Evolutionary conservation across 2,329 filamentous ascomycete genomes (phyloP).

Genomic region (Diaporthe capsici): DNA sequence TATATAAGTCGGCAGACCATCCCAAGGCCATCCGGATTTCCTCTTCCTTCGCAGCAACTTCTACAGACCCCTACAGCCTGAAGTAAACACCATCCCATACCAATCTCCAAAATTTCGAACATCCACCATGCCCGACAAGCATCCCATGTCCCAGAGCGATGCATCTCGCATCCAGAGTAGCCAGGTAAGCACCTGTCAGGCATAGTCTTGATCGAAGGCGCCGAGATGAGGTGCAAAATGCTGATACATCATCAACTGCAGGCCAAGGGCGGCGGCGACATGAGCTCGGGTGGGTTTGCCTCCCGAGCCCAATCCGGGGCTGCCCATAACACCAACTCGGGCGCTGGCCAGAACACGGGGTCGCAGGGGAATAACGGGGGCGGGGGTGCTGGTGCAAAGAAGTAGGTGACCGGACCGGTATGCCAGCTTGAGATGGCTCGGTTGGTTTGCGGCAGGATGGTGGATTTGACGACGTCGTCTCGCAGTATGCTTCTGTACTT

Average conservation of each 20-base stretch:
- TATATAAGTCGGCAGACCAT: conserved; percentile 4
- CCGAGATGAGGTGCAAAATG: neutral
- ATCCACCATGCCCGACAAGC: conserved; percentile 23
- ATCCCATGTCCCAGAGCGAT: neutral
- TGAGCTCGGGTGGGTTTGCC: conserved; percentile 23
- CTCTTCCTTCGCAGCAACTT: neutral
- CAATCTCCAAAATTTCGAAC: neutral
- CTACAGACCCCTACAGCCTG: neutral
- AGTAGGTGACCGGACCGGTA: neutral
- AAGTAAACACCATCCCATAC: neutral
- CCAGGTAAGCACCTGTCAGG: neutral
- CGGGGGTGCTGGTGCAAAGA: neutral
- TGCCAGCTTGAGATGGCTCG: neutral
- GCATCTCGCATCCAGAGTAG: conserved; percentile 12
- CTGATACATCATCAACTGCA: neutral
- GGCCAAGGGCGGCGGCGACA: conserved; percentile 11
- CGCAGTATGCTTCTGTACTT: neutral
- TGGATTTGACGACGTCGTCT: neutral
- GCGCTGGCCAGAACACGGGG: neutral
- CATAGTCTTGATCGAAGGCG: too few relatives aligned
- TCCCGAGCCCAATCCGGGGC: neutral
- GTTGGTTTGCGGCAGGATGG: neutral
- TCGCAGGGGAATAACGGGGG: neutral
- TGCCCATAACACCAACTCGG: neutral
- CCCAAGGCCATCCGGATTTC: neutral